Conservation (phyloP, 2,329 filamentous ascomycete species). For the Parascedosporium putredinis region DNA sequence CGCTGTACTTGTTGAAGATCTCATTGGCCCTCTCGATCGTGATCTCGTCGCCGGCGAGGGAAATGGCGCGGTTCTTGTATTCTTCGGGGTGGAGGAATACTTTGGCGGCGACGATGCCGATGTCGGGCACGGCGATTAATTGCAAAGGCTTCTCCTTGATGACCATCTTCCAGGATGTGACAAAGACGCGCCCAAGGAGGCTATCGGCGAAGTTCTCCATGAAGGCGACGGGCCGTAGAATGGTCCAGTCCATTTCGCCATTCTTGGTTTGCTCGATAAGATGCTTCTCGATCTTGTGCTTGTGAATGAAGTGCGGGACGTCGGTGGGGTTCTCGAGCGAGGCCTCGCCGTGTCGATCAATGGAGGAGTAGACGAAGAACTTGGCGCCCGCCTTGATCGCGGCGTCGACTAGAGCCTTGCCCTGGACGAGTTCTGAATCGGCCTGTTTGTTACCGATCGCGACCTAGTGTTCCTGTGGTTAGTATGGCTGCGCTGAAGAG, state of each 20-base stretch:
- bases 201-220: slow-evolving; percentile 33
- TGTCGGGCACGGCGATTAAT: slow-evolving; percentile 40
- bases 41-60: slow-evolving; percentile 30
- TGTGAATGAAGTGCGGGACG: slow-evolving; percentile 81
- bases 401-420: slow-evolving; percentile 77
- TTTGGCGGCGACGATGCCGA: slow-evolving; percentile 37
- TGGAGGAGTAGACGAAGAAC: slow-evolving; percentile 92
- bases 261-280: slow-evolving; percentile 52
- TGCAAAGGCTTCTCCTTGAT: slow-evolving; percentile 27
- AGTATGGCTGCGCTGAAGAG: background rate
- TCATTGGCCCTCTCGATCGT: slow-evolving; percentile 20
- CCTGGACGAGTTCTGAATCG: slow-evolving; percentile 22
- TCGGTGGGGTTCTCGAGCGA: slow-evolving; percentile 61
- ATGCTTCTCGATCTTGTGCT: slow-evolving; percentile 89
- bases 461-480: slow-evolving; percentile 2
- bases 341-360: slow-evolving; percentile 65
- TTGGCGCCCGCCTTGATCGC: slow-evolving; percentile 75
- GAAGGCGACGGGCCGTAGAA: slow-evolving; percentile 28
- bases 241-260: slow-evolving; percentile 23
- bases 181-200: slow-evolving; percentile 40
- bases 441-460: slow-evolving; percentile 3
- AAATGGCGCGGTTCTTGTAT: slow-evolving; percentile 37
- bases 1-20: slow-evolving; percentile 22
- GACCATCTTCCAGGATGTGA: slow-evolving; percentile 32
- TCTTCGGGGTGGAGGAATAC: slow-evolving; percentile 37